phyloP scores from a whole-genome alignment of 805 yeast species.

The Saturnispora gosingensis region DNA sequence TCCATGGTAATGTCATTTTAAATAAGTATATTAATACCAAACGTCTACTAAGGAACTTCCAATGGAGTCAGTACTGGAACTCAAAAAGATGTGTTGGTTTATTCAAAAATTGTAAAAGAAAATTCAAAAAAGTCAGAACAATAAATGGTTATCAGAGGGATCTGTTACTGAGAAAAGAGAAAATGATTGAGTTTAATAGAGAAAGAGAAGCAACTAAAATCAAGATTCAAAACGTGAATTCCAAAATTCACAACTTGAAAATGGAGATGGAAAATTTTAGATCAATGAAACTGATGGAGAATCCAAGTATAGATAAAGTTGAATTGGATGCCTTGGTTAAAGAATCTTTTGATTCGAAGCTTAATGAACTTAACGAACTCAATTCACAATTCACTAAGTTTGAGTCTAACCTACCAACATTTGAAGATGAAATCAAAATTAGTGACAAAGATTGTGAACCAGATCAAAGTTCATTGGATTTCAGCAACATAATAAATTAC shows the following conservation, averaged over 20 bases:
- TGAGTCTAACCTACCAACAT: constrained; percentile 3
- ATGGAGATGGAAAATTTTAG: neutral
- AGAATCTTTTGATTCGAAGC: neutral
- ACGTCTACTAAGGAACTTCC: constrained; percentile 33
- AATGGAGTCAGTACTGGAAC: constrained; percentile 42
- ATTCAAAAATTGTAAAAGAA: neutral
- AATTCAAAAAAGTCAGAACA: constrained; percentile 15
- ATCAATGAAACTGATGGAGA: constrained; percentile 1
- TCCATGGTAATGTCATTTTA: constrained; percentile 39
- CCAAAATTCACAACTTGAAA: neutral
- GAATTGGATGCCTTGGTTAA: neutral
- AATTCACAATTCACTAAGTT: neutral
- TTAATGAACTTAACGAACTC: constrained; percentile 1
- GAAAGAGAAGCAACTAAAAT: neutral
- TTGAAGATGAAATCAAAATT: constrained; percentile 11
- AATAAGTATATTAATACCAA: constrained; percentile 36
- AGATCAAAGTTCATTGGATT: neutral
- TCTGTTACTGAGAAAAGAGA: constrained; percentile 24
- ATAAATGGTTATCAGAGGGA: constrained; percentile 25
- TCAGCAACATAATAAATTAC: constrained; percentile 1
- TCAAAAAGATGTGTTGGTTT: constrained; percentile 30
- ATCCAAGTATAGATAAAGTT: neutral
- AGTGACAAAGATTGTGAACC: constrained; percentile 1
- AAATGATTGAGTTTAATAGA: constrained; percentile 15
- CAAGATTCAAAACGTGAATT: neutral